Base-by-base conservation (phyloP, 1,284 basidiomycete species). In the Pyrrhoderma noxium region DNA sequence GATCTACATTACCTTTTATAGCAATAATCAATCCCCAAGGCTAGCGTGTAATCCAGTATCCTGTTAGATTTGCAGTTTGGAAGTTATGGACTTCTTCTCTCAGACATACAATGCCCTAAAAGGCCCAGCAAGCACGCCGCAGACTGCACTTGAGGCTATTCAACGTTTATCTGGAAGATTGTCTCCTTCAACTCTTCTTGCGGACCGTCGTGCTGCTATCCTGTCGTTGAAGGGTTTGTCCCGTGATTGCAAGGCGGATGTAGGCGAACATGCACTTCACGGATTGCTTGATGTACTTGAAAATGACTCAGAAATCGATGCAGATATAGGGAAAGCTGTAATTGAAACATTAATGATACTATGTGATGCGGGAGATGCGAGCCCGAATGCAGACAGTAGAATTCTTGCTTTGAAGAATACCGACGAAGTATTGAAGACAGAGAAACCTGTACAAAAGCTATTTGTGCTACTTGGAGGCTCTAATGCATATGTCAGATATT, bases 151-250 rank as follows among this genome's bases (percentile, higher is more conserved):
- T 14, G 89, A 93, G 55, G 93, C 92, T 16, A 90, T 98, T 60
- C 76, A 80, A 43, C 85, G 86, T 58, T 85, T 98, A 54, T 87
- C 86, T 57, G 93, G 96, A 64, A 76, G 92, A 45, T 82, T 99
- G 35, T 85, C 90, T 25, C 90, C 91, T 11, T 80, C 86, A 1
- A 85, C 89, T 0, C 79, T 89, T 34, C 80, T 93, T 34, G 87
- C 93, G 40, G 95, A 98, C 69, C 77, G 94, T 59, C 80, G 92
- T 47, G 94, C 94, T 16, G 89, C 94, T 0, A 85, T 99, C 8
- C 74, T 97, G 40, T 82, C 92, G 0, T 78, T 99, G 59, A 98
- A 98, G 66, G 93, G 93, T 13, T 80, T 98, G 45, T 76, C 86
- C 44, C 79, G 93, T 51, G 94, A 96, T 68, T 93, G 89, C 74